Conservation (phyloP, 768 basidiomycete species). For the Phallus indusiatus region DNA sequence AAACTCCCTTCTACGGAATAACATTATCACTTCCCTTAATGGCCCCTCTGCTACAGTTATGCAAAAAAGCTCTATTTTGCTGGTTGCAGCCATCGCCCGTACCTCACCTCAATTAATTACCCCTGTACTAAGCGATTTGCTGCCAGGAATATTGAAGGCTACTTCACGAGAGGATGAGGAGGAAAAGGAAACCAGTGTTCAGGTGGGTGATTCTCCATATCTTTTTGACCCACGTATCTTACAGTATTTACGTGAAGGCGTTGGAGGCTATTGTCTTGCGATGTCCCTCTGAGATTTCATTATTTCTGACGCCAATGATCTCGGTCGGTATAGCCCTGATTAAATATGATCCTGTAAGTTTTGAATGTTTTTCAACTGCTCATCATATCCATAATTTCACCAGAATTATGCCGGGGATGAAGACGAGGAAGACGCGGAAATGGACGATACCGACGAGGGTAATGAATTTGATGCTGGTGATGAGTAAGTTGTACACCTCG, state of each 20-base stretch:
- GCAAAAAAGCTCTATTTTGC: conserved; percentile 68
- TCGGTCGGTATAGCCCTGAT: conserved; percentile 68
- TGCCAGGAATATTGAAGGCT: conserved; percentile 63
- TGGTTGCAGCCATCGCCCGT: conserved; percentile 72
- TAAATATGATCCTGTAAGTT: conserved; percentile 85
- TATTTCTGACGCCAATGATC: conserved; percentile 59
- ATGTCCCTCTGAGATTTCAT: conserved; percentile 74
- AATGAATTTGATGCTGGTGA: conserved; percentile 66
- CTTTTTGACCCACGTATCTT: conserved; percentile 9
- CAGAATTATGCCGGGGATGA: conserved; percentile 70
- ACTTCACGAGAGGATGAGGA: conserved; percentile 75
- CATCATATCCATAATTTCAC: background rate
- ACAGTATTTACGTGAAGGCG: conserved; percentile 36
- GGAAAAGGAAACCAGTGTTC: conserved; percentile 67
- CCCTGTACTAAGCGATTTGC: conserved; percentile 47
- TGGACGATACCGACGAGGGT: conserved; percentile 53
- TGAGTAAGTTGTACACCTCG: conserved; percentile 39
- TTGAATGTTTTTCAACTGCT: background rate
- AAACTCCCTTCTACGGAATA: conserved; percentile 44
- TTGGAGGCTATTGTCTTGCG: conserved; percentile 77
- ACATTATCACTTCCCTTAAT: conserved; percentile 51
- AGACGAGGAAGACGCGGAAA: conserved; percentile 56
- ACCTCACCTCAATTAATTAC: conserved; percentile 62
- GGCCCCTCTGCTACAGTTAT: conserved; percentile 48
- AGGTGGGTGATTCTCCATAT: conserved; percentile 32